Evolutionary conservation across 2,329 filamentous ascomycete genomes (phyloP).

Genomic region (Verticillium dahliae): DNA sequence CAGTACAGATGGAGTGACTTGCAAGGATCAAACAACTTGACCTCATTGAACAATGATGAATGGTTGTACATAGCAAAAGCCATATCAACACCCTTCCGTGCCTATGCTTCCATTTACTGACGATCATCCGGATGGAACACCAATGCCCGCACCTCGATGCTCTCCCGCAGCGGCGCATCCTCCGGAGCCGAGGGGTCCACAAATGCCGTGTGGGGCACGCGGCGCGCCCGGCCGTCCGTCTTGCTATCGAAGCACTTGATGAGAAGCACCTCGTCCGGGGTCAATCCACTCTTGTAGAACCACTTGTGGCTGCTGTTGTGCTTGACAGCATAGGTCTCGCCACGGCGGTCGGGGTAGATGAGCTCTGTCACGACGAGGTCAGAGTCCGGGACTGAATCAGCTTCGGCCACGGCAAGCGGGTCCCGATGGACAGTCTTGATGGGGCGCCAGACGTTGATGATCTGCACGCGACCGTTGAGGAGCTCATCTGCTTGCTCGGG

Average conservation of each 20-base stretch:
- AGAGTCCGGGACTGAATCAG: constrained; percentile 38
- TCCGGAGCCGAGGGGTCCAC: constrained; percentile 32
- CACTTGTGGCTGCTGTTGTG: constrained; percentile 36
- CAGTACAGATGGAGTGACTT: background rate
- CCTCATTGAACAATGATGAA: background rate
- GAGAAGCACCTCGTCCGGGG: constrained; percentile 46
- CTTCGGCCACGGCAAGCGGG: constrained; percentile 47
- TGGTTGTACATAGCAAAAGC: background rate
- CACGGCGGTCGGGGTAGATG: constrained; percentile 42
- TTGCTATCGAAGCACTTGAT: constrained; percentile 59
- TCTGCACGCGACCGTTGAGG: constrained; percentile 37
- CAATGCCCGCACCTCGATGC: constrained; percentile 49
- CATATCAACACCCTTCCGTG: background rate
- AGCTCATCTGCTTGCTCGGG: constrained; percentile 37
- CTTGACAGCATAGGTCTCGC: constrained; percentile 42
- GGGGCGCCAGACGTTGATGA: constrained; percentile 49
- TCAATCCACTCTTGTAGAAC: constrained; percentile 46
- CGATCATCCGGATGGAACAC: constrained; percentile 40
- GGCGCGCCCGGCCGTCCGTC: constrained; percentile 42
- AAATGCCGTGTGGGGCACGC: constrained; percentile 52
- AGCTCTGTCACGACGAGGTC: constrained; percentile 42
- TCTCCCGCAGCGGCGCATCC: constrained; percentile 45
- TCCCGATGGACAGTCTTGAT: constrained; percentile 45
- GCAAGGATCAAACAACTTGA: background rate
- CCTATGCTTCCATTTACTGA: background rate